Evolutionary conservation across 495 filamentous ascomycete species (phyloP).

Genomic region (Oleoguttula mirabilis): DNA sequence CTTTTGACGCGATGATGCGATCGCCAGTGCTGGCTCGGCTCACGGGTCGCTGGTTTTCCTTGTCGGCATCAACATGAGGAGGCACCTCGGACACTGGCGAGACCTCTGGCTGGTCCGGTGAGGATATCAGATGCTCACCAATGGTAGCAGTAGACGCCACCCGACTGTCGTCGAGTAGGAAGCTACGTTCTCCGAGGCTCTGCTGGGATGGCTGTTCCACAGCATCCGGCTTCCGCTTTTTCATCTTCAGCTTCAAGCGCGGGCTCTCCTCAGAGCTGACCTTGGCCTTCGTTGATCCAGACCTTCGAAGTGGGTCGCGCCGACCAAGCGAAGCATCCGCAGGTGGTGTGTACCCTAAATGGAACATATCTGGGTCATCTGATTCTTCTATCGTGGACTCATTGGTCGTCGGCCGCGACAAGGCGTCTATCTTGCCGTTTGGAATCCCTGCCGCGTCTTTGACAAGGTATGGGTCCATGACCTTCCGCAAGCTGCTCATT

Average conservation of each 20-base stretch:
- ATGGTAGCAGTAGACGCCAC: constrained; percentile 5
- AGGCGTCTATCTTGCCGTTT: constrained; percentile 8
- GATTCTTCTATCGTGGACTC: constrained; percentile 23
- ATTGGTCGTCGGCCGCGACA: constrained; percentile 17
- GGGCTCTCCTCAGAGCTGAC: constrained; percentile 3
- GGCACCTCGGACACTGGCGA: constrained; percentile 10
- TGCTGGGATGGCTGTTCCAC: neutral
- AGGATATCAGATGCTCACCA: neutral
- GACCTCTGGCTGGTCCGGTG: constrained; percentile 1
- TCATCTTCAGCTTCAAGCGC: constrained; percentile 14
- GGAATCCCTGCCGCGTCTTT: neutral
- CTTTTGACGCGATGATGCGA: constrained; percentile 10
- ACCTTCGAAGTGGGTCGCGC: constrained; percentile 11
- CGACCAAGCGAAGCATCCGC: constrained; percentile 46
- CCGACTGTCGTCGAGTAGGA: constrained; percentile 8
- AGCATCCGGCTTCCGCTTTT: constrained; percentile 11
- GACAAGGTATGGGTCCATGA: constrained; percentile 76
- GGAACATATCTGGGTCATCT: constrained; percentile 37
- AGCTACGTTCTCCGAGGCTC: neutral
- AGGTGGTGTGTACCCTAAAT: constrained; percentile 52
- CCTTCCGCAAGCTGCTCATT: constrained; percentile 70
- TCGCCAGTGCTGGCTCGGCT: constrained; percentile 18
- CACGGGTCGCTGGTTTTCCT: constrained; percentile 5
- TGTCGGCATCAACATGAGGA: neutral
- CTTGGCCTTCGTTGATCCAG: neutral